phyloP scores from a whole-genome alignment of 495 filamentous ascomycete species.

The Aspergillus baeticus region DNA sequence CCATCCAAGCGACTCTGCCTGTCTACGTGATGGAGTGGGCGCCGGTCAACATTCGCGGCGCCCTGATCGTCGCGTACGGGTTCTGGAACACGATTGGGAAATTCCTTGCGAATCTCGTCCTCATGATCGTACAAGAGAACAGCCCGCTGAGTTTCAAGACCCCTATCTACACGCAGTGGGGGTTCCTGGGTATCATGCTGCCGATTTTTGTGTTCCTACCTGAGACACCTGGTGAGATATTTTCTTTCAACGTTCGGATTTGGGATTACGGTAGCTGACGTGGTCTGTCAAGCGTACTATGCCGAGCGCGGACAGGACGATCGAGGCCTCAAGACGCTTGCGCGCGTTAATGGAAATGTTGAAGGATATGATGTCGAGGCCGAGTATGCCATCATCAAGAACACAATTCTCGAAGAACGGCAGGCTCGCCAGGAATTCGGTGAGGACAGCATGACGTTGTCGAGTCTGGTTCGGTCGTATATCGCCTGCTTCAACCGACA shows the following conservation, averaged over 20 bases:
- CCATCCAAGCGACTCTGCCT: background rate
- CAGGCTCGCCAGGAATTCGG: background rate
- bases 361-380: slow-evolving; percentile 7
- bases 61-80: background rate
- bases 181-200: background rate
- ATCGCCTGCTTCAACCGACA: slow-evolving; percentile 1
- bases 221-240: background rate
- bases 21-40: slow-evolving; percentile 1
- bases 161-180: background rate
- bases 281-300: background rate
- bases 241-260: background rate
- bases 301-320: background rate
- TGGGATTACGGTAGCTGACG: too few relatives aligned
- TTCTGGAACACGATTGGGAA: background rate
- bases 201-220: background rate
- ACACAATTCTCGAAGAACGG: background rate
- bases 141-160: background rate
- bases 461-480: background rate
- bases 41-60: background rate
- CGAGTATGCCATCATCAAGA: slow-evolving; percentile 6
- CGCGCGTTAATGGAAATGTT: background rate
- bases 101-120: background rate
- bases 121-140: background rate
- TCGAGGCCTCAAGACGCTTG: background rate
- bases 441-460: background rate